Percentiles rank a stretch among this genome's conserved stretches.
Evolutionary conservation across 345 rosid species (phyloP).

Genomic region (Ceriops decandra): DNA sequence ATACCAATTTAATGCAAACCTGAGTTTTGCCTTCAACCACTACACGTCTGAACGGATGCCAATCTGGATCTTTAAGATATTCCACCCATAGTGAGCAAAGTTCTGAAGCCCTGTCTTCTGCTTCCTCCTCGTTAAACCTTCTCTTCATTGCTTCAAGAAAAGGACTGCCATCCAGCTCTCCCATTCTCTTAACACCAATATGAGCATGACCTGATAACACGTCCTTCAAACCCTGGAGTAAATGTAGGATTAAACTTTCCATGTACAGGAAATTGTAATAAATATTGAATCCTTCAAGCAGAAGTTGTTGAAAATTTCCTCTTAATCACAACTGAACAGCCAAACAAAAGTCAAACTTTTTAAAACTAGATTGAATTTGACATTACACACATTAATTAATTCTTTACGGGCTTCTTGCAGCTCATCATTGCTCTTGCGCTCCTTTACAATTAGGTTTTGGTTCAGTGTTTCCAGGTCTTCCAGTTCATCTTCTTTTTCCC

Average conservation of each 20-base stretch:
- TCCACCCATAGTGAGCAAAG: slow-evolving; percentile 91
- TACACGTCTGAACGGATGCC: slow-evolving; percentile 83
- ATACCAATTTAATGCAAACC: slow-evolving; percentile 41
- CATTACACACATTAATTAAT: slow-evolving; percentile 58
- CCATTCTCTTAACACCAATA: slow-evolving; percentile 91
- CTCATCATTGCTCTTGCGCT: slow-evolving; percentile 84
- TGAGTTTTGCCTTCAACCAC: slow-evolving; percentile 46
- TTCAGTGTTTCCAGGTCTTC: slow-evolving; percentile 62
- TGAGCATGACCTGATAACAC: slow-evolving; percentile 29
- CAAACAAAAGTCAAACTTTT: neutral
- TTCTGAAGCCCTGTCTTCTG: slow-evolving; percentile 69
- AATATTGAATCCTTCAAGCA: slow-evolving; percentile 2
- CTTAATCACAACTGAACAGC: neutral
- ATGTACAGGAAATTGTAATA: neutral
- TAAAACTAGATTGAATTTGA: slow-evolving; percentile 1
- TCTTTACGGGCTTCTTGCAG: slow-evolving; percentile 91
- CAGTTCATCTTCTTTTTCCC: slow-evolving; percentile 83
- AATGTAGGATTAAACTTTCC: slow-evolving; percentile 18
- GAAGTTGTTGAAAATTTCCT: slow-evolving; percentile 5
- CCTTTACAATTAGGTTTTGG: slow-evolving; percentile 75
- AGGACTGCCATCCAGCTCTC: slow-evolving; percentile 79
- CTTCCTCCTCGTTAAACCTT: slow-evolving; percentile 59
- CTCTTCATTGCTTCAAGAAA: slow-evolving; percentile 75
- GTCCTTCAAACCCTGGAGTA: slow-evolving; percentile 58
- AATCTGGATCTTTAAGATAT: slow-evolving; percentile 83